These are phyloP conservation scores for Dendrobium chrysotoxum DNA, from an alignment of 106 monocot genomes.

Conservation along the genomic window DNA sequence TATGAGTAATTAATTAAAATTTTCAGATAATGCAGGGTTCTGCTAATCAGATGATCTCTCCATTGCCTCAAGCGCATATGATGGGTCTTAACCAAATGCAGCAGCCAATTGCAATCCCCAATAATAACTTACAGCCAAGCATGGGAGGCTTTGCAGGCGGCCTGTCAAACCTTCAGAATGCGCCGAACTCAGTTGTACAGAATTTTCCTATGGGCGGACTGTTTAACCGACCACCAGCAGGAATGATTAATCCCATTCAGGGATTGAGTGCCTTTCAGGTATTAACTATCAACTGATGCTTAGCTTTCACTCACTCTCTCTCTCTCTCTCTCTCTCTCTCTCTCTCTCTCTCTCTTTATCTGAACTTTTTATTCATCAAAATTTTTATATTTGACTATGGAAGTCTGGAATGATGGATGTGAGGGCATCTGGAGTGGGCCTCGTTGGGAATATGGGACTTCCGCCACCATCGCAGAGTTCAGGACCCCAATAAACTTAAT, in stretches of 20 bases:
- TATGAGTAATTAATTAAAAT: background rate
- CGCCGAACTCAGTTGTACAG: constrained; percentile 28
- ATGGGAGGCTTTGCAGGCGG: constrained; percentile 44
- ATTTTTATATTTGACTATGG: background rate
- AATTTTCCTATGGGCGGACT: constrained; percentile 44
- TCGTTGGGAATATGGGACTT: constrained; percentile 33
- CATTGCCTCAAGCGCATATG: constrained; percentile 43
- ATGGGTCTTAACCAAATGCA: constrained; percentile 63
- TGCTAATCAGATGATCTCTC: constrained; percentile 43
- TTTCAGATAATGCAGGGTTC: constrained; percentile 65
- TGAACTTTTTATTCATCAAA: background rate
- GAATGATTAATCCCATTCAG: constrained; percentile 35
- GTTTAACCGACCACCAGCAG: constrained; percentile 49
- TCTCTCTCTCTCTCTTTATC: background rate
- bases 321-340: background rate
- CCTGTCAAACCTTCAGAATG: constrained; percentile 44
- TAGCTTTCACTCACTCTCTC: too few species aligned
- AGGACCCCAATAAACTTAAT: constrained; percentile 6
- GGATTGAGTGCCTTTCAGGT: constrained; percentile 72
- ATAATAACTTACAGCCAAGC: constrained; percentile 24
- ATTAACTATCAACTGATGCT: constrained; percentile 1
- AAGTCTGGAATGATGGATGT: constrained; percentile 50
- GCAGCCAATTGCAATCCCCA: constrained; percentile 23
- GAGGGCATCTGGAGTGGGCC: constrained; percentile 25
- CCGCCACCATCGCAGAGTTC: constrained; percentile 35